Evolutionary conservation across 2,329 filamentous ascomycete genomes (phyloP), one percentile per base, ranked within the genome.

Genomic region (Reticulascus tulasneorum): DNA sequence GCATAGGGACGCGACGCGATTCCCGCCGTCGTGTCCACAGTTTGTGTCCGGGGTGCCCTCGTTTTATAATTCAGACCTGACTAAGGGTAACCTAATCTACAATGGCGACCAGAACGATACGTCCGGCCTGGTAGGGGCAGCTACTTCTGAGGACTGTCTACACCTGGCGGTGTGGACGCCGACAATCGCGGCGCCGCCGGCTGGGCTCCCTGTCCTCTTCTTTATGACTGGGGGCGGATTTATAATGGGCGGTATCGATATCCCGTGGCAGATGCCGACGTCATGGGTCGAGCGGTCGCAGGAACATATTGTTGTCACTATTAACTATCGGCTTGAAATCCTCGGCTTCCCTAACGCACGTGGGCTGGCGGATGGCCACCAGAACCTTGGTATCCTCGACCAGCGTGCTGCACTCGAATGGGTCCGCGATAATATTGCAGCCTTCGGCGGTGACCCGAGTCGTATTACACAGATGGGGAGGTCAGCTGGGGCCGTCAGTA

Each of bases 171-270:
- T 73, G 8, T 73, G 69, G 68, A 51, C 65, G 4, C 33, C 36
- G 7, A 29, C 33, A 13, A 49, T 40, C 2, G 48, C 42, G 19
- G 50, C 38, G 12, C 49, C 54, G 0, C 44, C 50, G 31, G 48
- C 43, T 2, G 45, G 43, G 9, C 48, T 69, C 5, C 69, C 69
- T 1, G 69, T 73, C 1, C 51, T 67, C 6, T 58, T 65, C 15
- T 74, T 66, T 54, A 56, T 73, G 23, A 65, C 69, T 24, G 71
- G 70, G 5, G 71, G 71, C 12, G 62, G 63, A 3, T 71, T 69
- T 40, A 41, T 53, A 9, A 62, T 54, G 7, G 69, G 69, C 20
- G 67, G 66, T 17, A 49, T 64, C 11, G 55, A 66, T 21, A 59
- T 69, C 1, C 63, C 67, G 2, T 71, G 64, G 41, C 66, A 71